These are phyloP conservation scores for Paxillus ammoniavirescens DNA, from an alignment of 768 basidiomycete species.

Conservation along the genomic window DNA sequence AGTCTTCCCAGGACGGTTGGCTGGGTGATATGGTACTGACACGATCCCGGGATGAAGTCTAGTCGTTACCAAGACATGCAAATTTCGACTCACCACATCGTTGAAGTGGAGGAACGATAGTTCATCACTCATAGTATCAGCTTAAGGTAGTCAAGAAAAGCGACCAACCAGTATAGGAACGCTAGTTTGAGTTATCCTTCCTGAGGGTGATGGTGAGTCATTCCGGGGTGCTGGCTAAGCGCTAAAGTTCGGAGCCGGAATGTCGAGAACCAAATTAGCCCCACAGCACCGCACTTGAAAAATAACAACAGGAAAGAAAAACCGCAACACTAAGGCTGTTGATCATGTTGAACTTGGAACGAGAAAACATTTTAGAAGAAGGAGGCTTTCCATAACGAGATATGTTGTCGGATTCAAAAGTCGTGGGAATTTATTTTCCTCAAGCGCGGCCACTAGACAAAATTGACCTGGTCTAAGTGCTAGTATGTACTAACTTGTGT, in stretches of 20 bases:
- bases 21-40: slow-evolving; percentile 10
- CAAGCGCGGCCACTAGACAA: too few species aligned
- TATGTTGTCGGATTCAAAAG: slow-evolving; percentile 14
- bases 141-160: not conserved
- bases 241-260: not conserved
- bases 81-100: slow-evolving; percentile 6
- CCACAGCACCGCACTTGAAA: too few species aligned
- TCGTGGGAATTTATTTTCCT: slow-evolving; percentile 9
- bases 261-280: too few species aligned
- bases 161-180: too few species aligned
- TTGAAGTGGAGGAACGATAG: slow-evolving; percentile 8
- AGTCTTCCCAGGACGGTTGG: slow-evolving; percentile 1
- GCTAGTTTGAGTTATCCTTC: too few species aligned
- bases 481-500: too few species aligned
- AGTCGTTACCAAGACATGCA: not conserved
- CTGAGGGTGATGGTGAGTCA: too few species aligned
- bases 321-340: too few species aligned
- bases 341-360: not conserved
- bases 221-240: too few species aligned
- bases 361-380: not conserved
- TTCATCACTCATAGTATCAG: not conserved
- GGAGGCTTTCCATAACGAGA: slow-evolving; percentile 20
- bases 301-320: too few species aligned
- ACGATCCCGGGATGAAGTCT: not conserved
- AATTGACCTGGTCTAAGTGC: too few species aligned